phyloP scores from a whole-genome alignment of 768 basidiomycete genomes.

The Rhodotorula paludigena region DNA sequence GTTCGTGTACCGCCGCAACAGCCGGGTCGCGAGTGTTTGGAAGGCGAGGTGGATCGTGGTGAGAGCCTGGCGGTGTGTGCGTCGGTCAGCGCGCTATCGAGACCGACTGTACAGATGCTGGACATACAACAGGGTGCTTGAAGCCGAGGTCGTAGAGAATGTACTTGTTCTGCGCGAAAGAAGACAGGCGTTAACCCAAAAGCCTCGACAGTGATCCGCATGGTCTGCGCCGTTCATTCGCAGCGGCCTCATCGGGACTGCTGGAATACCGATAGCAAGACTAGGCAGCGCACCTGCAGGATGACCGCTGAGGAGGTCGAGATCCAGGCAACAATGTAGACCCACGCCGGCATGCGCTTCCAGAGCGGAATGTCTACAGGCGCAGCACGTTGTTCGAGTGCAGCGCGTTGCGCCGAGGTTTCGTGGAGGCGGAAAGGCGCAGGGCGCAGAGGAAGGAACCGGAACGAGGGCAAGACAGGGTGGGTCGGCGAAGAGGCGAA shows the following conservation, averaged over 20 bases:
- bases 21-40: slow-evolving; percentile 73
- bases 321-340: slow-evolving; percentile 81
- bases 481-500: no score
- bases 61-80: slow-evolving; percentile 9
- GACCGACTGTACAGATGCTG: slow-evolving; percentile 40
- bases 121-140: slow-evolving; percentile 83
- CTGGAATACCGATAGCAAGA: no score
- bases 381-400: no score
- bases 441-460: no score
- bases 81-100: background rate
- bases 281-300: slow-evolving; percentile 52
- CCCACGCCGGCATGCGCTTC: slow-evolving; percentile 27
- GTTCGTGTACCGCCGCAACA: slow-evolving; percentile 71
- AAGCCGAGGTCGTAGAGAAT: slow-evolving; percentile 62
- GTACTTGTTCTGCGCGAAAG: slow-evolving; percentile 24
- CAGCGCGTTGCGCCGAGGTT: background rate
- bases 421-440: background rate
- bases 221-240: no score
- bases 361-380: slow-evolving; percentile 26
- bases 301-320: slow-evolving; percentile 82
- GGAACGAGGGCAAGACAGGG: no score
- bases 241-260: no score
- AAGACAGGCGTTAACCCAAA: no score
- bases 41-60: slow-evolving; percentile 38
- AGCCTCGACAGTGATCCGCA: no score